Evolutionary conservation across 805 yeast genomes (phyloP).

Genomic region (Kodamaea jinghongensis): DNA sequence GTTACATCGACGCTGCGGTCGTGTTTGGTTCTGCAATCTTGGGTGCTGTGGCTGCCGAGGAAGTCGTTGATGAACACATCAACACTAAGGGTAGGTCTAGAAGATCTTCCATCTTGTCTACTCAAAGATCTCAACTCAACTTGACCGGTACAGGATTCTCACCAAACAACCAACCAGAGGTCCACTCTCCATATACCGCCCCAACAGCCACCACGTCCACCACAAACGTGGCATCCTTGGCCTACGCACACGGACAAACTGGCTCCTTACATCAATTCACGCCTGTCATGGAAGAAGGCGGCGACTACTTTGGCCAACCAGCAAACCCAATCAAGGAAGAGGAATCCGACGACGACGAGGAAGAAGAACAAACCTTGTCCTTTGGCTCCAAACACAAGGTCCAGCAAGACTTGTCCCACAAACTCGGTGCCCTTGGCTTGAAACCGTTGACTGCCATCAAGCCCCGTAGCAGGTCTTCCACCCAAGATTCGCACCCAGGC

Average conservation of each 20-base stretch:
- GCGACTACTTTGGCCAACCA: constrained; percentile 38
- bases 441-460: constrained; percentile 39
- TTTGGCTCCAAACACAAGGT: constrained; percentile 59
- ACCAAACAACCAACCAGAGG: constrained; percentile 15
- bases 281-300: constrained; percentile 31
- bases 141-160: constrained; percentile 16
- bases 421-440: constrained; percentile 34
- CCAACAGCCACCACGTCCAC: constrained; percentile 75
- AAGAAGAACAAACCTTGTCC: constrained; percentile 49
- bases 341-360: constrained; percentile 44
- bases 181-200: constrained; percentile 72
- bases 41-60: constrained; percentile 91
- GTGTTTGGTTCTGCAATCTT: constrained; percentile 93
- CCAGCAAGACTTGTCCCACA: constrained; percentile 51
- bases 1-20: constrained; percentile 95
- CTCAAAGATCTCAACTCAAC: constrained; percentile 30
- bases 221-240: constrained; percentile 54
- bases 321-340: constrained; percentile 11
- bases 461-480: constrained; percentile 9
- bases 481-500: constrained; percentile 37
- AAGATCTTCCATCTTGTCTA: constrained; percentile 30
- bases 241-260: constrained; percentile 29
- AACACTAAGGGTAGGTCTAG: constrained; percentile 32
- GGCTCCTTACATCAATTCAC: constrained; percentile 31
- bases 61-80: constrained; percentile 43